These are phyloP conservation scores for Blastocystis sp. DNA, from an alignment of 352 stramenopile genomes.

Conservation along the genomic window DNA sequence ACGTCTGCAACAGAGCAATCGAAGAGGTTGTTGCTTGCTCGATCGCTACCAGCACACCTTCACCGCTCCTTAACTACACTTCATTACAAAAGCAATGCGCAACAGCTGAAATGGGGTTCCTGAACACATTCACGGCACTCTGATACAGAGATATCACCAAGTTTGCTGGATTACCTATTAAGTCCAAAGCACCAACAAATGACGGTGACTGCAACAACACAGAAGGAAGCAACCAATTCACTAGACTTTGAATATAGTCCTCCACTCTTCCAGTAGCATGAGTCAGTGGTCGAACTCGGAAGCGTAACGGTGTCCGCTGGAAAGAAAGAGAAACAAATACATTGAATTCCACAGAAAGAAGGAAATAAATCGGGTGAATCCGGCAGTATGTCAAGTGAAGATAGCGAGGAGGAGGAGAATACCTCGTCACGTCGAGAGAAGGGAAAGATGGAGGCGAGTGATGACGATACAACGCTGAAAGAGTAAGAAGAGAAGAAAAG, in stretches of 20 bases:
- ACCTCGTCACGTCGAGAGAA: background rate
- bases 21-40: background rate
- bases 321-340: conserved; percentile 8
- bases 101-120: background rate
- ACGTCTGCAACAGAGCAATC: background rate
- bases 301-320: conserved; percentile 2
- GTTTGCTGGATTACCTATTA: conserved; percentile 42
- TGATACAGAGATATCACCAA: conserved; percentile 39
- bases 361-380: conserved; percentile 31
- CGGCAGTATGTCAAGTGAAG: conserved; percentile 28
- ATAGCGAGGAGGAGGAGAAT: background rate
- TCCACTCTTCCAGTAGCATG: background rate
- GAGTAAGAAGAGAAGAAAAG: background rate
- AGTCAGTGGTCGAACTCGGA: conserved; percentile 14
- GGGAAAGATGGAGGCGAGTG: background rate
- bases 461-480: background rate
- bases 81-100: background rate
- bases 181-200: conserved; percentile 39
- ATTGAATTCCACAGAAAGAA: conserved; percentile 17
- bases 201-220: conserved; percentile 41
- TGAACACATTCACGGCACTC: background rate
- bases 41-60: background rate
- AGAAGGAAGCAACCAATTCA: conserved; percentile 6
- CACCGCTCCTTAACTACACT: background rate
- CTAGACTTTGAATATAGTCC: background rate